Percentiles rank a stretch among this genome's conserved stretches.
Evolutionary conservation across 2,329 filamentous ascomycete species (phyloP).

Genomic region (Rutstroemia sp.): DNA sequence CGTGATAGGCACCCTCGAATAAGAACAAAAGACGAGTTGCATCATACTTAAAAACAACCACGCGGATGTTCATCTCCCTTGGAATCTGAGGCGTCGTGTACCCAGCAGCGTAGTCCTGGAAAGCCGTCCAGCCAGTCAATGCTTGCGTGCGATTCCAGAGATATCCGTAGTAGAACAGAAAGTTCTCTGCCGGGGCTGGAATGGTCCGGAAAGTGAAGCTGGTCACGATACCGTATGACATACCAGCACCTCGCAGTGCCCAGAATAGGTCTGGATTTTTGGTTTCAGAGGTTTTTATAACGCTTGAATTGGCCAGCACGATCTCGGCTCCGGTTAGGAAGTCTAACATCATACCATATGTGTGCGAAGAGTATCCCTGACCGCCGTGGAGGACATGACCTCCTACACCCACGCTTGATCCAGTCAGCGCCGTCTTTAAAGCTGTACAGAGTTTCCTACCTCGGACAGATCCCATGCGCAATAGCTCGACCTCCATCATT

Average conservation of each 20-base stretch:
- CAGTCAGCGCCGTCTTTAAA: neutral
- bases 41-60: neutral
- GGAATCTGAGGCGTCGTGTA: neutral
- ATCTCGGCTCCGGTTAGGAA: slow-evolving; percentile 40
- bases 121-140: neutral
- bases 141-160: neutral
- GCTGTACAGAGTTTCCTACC: neutral
- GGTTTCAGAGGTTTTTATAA: slow-evolving; percentile 24
- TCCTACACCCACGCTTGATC: slow-evolving; percentile 43
- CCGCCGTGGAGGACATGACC: slow-evolving; percentile 48
- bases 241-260: slow-evolving; percentile 29
- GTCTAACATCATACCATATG: slow-evolving; percentile 45
- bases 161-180: neutral
- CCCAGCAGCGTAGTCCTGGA: neutral
- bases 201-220: slow-evolving; percentile 39
- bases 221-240: slow-evolving; percentile 31
- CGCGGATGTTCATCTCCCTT: neutral
- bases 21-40: neutral
- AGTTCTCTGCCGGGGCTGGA: slow-evolving; percentile 40
- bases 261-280: slow-evolving; percentile 28
- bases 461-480: slow-evolving; percentile 51
- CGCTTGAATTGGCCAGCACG: slow-evolving; percentile 32
- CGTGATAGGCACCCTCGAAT: neutral
- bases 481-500: slow-evolving; percentile 47
- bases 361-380: slow-evolving; percentile 35